phyloP scores from a whole-genome alignment of 202 grass and related monocot species.

The Schoenoplectus tabernaemontani region DNA sequence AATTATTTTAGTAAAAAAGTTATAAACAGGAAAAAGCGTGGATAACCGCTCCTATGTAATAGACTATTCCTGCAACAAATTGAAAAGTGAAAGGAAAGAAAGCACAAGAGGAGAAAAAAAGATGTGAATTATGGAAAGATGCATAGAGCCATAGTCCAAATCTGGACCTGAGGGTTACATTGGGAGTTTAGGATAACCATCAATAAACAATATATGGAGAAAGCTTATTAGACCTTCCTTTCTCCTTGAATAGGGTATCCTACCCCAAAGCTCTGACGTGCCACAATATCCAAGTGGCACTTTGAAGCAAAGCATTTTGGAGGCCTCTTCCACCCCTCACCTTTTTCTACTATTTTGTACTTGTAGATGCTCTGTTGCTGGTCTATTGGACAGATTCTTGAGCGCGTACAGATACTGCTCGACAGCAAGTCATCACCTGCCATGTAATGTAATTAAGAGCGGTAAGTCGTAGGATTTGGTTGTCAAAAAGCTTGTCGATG shows the following conservation, averaged over 20 bases:
- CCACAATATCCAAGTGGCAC: not conserved
- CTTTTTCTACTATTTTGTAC: conserved; percentile 1
- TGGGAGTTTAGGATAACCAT: not conserved
- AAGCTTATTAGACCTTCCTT: not conserved
- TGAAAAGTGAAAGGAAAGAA: not conserved
- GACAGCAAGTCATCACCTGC: too few relatives aligned
- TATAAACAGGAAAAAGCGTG: too few relatives aligned
- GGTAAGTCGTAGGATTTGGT: not conserved
- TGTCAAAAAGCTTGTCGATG: not conserved
- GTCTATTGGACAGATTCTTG: too few relatives aligned
- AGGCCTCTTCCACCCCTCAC: not conserved
- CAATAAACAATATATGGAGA: not conserved
- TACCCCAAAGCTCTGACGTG: conserved; percentile 2
- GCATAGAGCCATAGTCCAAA: conserved; percentile 38
- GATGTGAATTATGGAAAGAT: not conserved
- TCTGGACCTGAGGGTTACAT: conserved; percentile 26
- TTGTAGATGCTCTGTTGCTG: not conserved
- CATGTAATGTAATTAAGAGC: too few relatives aligned
- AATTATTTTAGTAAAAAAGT: too few relatives aligned
- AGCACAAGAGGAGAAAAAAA: not conserved
- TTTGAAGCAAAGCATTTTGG: conserved; percentile 15
- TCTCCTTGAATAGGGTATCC: not conserved
- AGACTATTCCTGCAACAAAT: too few relatives aligned
- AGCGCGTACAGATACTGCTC: not conserved
- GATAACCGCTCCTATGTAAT: too few relatives aligned